These are phyloP conservation scores for Pythium vanterpoolii DNA, from an alignment of 352 stramenopile genomes.

Conservation along the genomic window DNA sequence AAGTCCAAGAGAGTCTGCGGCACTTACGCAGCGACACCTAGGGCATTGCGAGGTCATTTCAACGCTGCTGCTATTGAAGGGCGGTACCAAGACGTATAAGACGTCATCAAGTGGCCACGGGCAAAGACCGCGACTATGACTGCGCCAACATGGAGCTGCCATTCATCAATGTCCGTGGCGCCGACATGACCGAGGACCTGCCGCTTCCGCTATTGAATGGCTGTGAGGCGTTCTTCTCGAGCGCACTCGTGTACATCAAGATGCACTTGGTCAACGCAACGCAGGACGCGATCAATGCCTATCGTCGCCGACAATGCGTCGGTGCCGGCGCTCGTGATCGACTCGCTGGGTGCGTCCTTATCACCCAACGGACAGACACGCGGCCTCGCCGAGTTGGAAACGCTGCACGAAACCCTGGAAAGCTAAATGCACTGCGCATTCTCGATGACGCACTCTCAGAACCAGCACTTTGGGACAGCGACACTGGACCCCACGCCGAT, in stretches of 20 bases:
- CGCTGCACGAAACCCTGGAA: background rate
- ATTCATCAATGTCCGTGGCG: slow-evolving; percentile 4
- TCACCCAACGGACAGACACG: background rate
- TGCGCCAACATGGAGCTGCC: slow-evolving; percentile 3
- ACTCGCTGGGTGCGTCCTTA: background rate
- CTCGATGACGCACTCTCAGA: background rate
- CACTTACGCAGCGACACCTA: slow-evolving; percentile 10
- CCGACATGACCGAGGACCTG: slow-evolving; percentile 9
- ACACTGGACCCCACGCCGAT: slow-evolving; percentile 3
- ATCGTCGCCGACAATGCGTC: background rate
- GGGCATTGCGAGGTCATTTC: slow-evolving; percentile 5
- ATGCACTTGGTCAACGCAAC: background rate
- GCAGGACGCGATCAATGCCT: background rate
- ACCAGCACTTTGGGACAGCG: slow-evolving; percentile 4
- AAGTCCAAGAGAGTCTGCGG: slow-evolving; percentile 7
- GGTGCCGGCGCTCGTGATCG: background rate
- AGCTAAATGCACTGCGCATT: background rate
- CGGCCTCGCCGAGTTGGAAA: background rate
- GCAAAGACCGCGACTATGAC: slow-evolving; percentile 1
- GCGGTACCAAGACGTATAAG: slow-evolving; percentile 11
- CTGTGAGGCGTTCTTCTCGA: background rate
- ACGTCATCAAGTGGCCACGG: slow-evolving; percentile 13
- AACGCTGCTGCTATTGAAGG: background rate
- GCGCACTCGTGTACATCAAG: background rate
- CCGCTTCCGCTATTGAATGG: background rate